A percentile compares a stretch with the other conserved stretches of the same genome.
Conservation (phyloP, 257 asterid genomes). For the Rubia yunnanensis region DNA sequence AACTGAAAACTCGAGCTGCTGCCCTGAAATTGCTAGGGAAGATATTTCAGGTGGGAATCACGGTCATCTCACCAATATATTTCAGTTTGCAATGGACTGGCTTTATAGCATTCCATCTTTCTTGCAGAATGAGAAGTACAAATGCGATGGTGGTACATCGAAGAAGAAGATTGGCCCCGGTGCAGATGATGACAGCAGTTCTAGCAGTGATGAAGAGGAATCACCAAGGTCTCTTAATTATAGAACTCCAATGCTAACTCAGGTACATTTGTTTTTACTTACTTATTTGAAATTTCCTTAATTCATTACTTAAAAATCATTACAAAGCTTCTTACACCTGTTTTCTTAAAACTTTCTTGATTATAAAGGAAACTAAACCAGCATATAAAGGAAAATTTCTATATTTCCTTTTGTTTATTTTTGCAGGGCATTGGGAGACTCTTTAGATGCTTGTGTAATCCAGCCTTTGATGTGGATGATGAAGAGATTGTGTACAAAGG, state of each 20-base stretch:
- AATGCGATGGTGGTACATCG: slow-evolving; percentile 41
- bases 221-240: slow-evolving; percentile 50
- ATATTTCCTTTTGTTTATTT: no score
- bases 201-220: slow-evolving; percentile 81
- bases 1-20: slow-evolving; percentile 51
- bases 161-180: slow-evolving; percentile 44
- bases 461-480: slow-evolving; percentile 77
- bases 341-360: no score
- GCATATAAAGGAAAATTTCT: no score
- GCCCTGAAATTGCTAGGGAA: slow-evolving; percentile 68
- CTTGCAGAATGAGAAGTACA: slow-evolving; percentile 41
- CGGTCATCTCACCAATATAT: neutral
- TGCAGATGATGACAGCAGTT: slow-evolving; percentile 63
- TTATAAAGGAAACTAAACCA: no score
- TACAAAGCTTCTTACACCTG: no score
- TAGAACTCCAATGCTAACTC: slow-evolving; percentile 77
- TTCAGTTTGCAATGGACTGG: neutral
- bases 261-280: slow-evolving; percentile 29
- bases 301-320: no score
- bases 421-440: slow-evolving; percentile 82
- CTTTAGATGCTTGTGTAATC: slow-evolving; percentile 80
- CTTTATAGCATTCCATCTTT: neutral
- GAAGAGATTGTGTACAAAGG: slow-evolving; percentile 83
- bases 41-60: slow-evolving; percentile 45
- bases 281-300: neutral